These are phyloP conservation scores for Aspergillus tamarii DNA, from an alignment of 2,329 filamentous ascomycete species.

Conservation along the genomic window DNA sequence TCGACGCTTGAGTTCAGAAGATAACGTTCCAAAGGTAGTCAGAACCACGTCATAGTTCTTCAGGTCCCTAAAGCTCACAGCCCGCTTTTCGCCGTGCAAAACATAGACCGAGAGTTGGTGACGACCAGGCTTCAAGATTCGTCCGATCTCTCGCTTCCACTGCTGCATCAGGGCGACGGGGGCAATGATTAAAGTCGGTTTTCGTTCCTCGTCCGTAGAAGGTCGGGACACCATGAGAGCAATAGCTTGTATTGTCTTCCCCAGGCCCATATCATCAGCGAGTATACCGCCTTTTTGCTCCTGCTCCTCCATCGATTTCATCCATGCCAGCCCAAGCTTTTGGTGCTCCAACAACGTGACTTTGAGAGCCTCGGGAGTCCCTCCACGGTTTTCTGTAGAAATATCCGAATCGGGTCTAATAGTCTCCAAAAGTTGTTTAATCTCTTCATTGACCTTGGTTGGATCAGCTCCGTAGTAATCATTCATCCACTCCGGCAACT, in stretches of 20 bases:
- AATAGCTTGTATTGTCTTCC: slow-evolving; percentile 82
- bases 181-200: slow-evolving; percentile 82
- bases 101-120: slow-evolving; percentile 68
- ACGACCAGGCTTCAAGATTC: slow-evolving; percentile 62
- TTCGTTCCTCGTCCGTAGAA: slow-evolving; percentile 59
- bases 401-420: slow-evolving; percentile 73
- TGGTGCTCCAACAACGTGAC: slow-evolving; percentile 79
- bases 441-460: slow-evolving; percentile 63
- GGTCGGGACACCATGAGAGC: slow-evolving; percentile 72
- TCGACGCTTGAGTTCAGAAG: slow-evolving; percentile 67
- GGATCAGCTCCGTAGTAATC: slow-evolving; percentile 44
- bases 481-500: slow-evolving; percentile 12
- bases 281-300: slow-evolving; percentile 75
- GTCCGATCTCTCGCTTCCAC: slow-evolving; percentile 79
- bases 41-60: slow-evolving; percentile 73
- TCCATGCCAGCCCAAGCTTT: slow-evolving; percentile 75
- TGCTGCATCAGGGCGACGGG: slow-evolving; percentile 80
- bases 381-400: slow-evolving; percentile 63
- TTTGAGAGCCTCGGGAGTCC: slow-evolving; percentile 70
- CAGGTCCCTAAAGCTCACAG: slow-evolving; percentile 61
- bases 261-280: slow-evolving; percentile 81
- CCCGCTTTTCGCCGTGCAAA: slow-evolving; percentile 67
- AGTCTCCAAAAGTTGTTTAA: slow-evolving; percentile 70
- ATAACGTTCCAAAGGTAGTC: slow-evolving; percentile 76
- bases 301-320: slow-evolving; percentile 73